A percentile compares a stretch with the other conserved stretches of the same genome.
These are phyloP conservation scores for Verticillium dahliae DNA, from an alignment of 2,329 filamentous ascomycete species.

Conservation along the genomic window DNA sequence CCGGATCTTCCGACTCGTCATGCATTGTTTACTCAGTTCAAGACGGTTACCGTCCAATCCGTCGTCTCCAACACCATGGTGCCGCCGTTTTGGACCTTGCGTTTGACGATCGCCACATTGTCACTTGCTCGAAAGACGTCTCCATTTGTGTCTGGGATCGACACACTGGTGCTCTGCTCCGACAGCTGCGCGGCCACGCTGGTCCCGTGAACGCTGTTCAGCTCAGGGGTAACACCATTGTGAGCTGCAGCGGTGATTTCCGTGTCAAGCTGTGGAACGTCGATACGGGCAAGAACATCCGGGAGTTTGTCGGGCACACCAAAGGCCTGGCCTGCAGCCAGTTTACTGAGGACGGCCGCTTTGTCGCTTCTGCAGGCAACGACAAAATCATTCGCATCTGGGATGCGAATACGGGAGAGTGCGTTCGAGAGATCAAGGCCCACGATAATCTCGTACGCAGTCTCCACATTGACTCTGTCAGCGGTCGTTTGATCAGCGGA, in stretches of 20 bases:
- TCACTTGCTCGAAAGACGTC: conserved; percentile 94
- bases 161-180: conserved; percentile 65
- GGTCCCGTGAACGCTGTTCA: conserved; percentile 97
- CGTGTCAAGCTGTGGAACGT: conserved; percentile 95
- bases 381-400: conserved; percentile 95
- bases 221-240: conserved; percentile 84
- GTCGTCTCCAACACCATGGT: conserved; percentile 69
- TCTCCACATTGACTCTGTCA: conserved; percentile 82
- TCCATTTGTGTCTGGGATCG: conserved; percentile 95
- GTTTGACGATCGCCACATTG: conserved; percentile 86
- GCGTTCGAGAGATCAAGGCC: conserved; percentile 72
- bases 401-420: conserved; percentile 83
- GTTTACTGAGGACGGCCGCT: conserved; percentile 90
- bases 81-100: conserved; percentile 91
- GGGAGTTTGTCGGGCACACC: conserved; percentile 84
- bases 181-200: conserved; percentile 75
- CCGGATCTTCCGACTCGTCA: conserved; percentile 85
- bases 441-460: conserved; percentile 84
- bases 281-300: conserved; percentile 77
- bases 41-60: conserved; percentile 71
- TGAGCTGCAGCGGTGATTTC: conserved; percentile 91
- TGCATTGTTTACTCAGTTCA: conserved; percentile 89
- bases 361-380: conserved; percentile 89
- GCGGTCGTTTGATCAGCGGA: conserved; percentile 80
- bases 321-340: conserved; percentile 94